phyloP scores from a whole-genome alignment of 2,329 filamentous ascomycete genomes.

The Arthrobotrys sinensis region DNA sequence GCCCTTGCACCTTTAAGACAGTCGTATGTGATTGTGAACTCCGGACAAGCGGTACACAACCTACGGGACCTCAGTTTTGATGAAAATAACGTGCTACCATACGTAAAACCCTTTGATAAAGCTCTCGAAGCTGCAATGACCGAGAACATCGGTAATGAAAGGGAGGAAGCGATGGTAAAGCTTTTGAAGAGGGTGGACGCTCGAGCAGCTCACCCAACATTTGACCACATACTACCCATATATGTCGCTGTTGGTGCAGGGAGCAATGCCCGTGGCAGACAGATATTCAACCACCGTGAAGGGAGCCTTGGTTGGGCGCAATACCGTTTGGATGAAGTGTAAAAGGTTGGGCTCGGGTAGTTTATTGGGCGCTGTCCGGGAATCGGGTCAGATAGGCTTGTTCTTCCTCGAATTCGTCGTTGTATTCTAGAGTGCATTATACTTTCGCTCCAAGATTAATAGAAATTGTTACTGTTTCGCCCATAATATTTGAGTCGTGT shows the following conservation, averaged over 20 bases:
- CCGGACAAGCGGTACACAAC: conserved; percentile 83
- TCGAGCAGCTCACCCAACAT: conserved; percentile 75
- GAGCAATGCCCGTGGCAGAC: conserved; percentile 69
- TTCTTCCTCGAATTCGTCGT: background rate
- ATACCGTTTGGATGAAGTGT: conserved; percentile 65
- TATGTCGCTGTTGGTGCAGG: conserved; percentile 74
- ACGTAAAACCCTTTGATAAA: conserved; percentile 77
- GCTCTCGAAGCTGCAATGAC: conserved; percentile 77
- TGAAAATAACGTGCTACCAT: conserved; percentile 71
- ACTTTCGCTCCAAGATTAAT: background rate
- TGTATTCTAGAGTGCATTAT: conserved; percentile 19
- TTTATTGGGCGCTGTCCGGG: background rate
- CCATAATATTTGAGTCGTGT: background rate
- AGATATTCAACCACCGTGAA: conserved; percentile 71
- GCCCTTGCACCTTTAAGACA: conserved; percentile 78
- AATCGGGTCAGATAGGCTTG: no score
- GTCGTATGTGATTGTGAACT: conserved; percentile 78
- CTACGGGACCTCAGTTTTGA: conserved; percentile 71
- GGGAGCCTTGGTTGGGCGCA: conserved; percentile 73
- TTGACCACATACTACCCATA: conserved; percentile 76
- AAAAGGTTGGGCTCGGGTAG: background rate
- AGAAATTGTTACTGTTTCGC: background rate
- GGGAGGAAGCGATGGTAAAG: conserved; percentile 69
- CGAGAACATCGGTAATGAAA: conserved; percentile 68
- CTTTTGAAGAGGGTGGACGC: conserved; percentile 72